These are phyloP conservation scores for Trichoderma atrobrunneum DNA, from an alignment of 2,329 filamentous ascomycete genomes.

Conservation along the genomic window DNA sequence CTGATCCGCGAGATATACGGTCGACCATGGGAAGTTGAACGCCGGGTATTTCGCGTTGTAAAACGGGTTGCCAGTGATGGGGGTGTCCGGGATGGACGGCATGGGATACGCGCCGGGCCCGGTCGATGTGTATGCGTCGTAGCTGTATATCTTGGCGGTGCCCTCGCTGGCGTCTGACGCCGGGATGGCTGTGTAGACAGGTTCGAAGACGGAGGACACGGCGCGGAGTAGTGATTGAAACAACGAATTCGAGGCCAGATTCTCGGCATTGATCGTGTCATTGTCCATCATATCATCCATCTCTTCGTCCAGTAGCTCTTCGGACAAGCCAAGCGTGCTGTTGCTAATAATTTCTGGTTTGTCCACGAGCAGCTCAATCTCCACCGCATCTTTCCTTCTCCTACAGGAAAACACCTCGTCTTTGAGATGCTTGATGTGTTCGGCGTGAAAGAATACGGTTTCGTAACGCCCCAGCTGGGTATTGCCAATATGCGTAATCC, in stretches of 20 bases:
- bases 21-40: conserved; percentile 62
- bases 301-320: background rate
- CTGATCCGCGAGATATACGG: conserved; percentile 67
- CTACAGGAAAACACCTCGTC: conserved; percentile 83
- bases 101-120: conserved; percentile 64
- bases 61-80: conserved; percentile 41
- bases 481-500: conserved; percentile 77
- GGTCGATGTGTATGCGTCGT: conserved; percentile 52
- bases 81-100: conserved; percentile 61
- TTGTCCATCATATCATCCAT: background rate
- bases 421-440: conserved; percentile 70
- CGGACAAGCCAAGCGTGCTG: conserved; percentile 7
- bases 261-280: conserved; percentile 9
- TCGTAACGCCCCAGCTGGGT: conserved; percentile 83
- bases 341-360: conserved; percentile 20
- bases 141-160: conserved; percentile 45
- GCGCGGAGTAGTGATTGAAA: conserved; percentile 47
- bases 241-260: conserved; percentile 38
- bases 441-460: conserved; percentile 74
- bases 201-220: conserved; percentile 45
- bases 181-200: conserved; percentile 32
- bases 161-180: conserved; percentile 28
- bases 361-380: conserved; percentile 61
- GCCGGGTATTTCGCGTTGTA: conserved; percentile 38
- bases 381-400: conserved; percentile 68